A percentile compares a stretch with the other conserved stretches of the same genome.
Evolutionary conservation across 2,329 filamentous ascomycete species (phyloP).

Genomic region (Nemania sp.): DNA sequence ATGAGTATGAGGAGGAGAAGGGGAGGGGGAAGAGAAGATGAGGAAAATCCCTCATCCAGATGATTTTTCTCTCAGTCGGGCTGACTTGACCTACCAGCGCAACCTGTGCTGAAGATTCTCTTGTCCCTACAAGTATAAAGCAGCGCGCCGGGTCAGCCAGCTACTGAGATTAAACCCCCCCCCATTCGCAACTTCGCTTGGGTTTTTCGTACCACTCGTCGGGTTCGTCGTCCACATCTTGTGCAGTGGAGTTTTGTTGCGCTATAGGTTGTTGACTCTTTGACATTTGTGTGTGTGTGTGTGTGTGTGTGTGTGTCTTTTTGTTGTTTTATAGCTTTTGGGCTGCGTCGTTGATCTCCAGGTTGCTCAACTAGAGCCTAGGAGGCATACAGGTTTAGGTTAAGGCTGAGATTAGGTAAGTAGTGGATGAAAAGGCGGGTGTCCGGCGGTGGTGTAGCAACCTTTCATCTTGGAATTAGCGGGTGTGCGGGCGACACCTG

Average conservation of each 20-base stretch:
- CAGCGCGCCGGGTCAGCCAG: conserved; percentile 21
- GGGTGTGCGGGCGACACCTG: not conserved
- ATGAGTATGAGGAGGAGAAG: too few species aligned
- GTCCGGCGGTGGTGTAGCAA: not conserved
- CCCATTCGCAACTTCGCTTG: not conserved
- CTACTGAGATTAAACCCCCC: not conserved
- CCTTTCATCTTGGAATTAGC: conserved; percentile 11
- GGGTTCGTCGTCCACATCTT: conserved; percentile 77
- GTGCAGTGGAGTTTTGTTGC: conserved; percentile 47
- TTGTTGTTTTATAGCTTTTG: not conserved
- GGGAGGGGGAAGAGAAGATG: not conserved
- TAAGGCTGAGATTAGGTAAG: not conserved
- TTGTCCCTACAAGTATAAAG: conserved; percentile 72
- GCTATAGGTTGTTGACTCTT: conserved; percentile 58
- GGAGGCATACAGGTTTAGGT: too few species aligned
- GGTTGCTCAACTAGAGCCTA: too few species aligned
- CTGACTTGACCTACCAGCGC: conserved; percentile 65
- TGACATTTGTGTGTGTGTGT: conserved; percentile 51
- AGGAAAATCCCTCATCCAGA: conserved; percentile 13
- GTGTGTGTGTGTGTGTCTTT: not conserved
- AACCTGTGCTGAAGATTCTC: conserved; percentile 95
- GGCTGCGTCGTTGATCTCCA: not conserved
- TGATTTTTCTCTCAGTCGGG: conserved; percentile 3
- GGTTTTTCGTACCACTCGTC: conserved; percentile 89
- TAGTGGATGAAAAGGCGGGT: not conserved